Evolutionary conservation across 176 grass and related monocot species (phyloP).

Genomic region (Carex cristatella): DNA sequence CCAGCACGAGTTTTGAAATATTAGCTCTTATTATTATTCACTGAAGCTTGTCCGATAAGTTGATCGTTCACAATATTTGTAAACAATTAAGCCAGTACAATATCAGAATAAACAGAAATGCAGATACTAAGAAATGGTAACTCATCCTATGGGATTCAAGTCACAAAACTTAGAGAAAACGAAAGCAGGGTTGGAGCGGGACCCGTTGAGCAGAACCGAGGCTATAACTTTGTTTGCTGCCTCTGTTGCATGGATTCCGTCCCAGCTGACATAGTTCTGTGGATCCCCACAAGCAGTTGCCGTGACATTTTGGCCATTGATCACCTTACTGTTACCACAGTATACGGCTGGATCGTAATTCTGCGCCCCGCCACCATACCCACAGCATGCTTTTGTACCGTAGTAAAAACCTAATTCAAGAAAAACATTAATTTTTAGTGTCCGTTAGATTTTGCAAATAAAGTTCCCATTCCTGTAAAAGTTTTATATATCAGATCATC

Average conservation of each 20-base stretch:
- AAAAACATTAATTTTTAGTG: background rate
- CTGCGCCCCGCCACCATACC: slow-evolving; percentile 39
- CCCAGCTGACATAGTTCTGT: slow-evolving; percentile 62
- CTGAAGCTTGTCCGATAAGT: background rate
- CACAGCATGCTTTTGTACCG: slow-evolving; percentile 54
- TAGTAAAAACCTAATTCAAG: slow-evolving; percentile 47
- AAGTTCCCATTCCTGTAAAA: background rate
- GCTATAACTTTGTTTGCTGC: slow-evolving; percentile 47
- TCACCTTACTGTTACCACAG: slow-evolving; percentile 50
- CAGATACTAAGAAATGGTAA: background rate
- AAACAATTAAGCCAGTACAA: background rate
- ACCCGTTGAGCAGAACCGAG: slow-evolving; percentile 33
- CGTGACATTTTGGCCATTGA: slow-evolving; percentile 26
- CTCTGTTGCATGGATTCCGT: slow-evolving; percentile 75
- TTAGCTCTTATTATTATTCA: background rate
- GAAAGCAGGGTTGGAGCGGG: slow-evolving; percentile 33
- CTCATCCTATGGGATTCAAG: slow-evolving; percentile 24
- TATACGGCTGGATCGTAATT: slow-evolving; percentile 43
- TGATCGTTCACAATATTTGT: background rate
- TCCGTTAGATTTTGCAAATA: background rate
- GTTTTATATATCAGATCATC: background rate
- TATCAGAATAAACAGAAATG: background rate
- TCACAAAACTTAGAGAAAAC: slow-evolving; percentile 35
- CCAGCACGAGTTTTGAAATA: background rate
- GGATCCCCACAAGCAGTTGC: slow-evolving; percentile 47